Evolutionary conservation across 805 yeast species (phyloP).

Genomic region (Saccharomyces mikatae): DNA sequence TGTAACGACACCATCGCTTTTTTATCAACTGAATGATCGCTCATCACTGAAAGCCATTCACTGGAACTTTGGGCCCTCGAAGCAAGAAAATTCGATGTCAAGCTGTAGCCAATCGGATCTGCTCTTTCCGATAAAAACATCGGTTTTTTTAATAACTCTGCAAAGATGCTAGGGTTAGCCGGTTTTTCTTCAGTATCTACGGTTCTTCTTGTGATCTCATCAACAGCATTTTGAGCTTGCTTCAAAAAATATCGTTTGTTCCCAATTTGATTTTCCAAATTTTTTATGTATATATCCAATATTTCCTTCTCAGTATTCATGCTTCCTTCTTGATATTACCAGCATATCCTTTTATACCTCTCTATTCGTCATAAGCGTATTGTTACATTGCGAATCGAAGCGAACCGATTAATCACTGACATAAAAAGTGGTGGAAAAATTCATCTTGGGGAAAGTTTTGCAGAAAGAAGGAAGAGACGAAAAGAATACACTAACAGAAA

Average conservation of each 20-base stretch:
- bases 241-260: constrained; percentile 20
- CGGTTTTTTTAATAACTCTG: constrained; percentile 17
- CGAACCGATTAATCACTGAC: background rate
- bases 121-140: constrained; percentile 27
- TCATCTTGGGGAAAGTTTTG: background rate
- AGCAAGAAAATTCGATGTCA: constrained; percentile 13
- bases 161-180: constrained; percentile 9
- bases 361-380: background rate
- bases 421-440: background rate
- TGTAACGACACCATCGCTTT: constrained; percentile 12
- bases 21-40: constrained; percentile 1
- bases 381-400: background rate
- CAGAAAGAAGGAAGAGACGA: background rate
- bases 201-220: constrained; percentile 4
- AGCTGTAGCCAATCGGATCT: constrained; percentile 26
- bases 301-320: constrained; percentile 1
- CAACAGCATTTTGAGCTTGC: constrained; percentile 18
- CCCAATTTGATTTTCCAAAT: constrained; percentile 20
- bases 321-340: background rate
- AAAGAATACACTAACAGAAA: background rate
- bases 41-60: constrained; percentile 6
- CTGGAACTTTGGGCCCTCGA: constrained; percentile 13
- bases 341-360: background rate
- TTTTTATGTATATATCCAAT: constrained; percentile 13
- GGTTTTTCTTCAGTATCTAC: background rate